phyloP scores from a whole-genome alignment of 2,329 filamentous ascomycete genomes.

The Botryotinia globosa region DNA sequence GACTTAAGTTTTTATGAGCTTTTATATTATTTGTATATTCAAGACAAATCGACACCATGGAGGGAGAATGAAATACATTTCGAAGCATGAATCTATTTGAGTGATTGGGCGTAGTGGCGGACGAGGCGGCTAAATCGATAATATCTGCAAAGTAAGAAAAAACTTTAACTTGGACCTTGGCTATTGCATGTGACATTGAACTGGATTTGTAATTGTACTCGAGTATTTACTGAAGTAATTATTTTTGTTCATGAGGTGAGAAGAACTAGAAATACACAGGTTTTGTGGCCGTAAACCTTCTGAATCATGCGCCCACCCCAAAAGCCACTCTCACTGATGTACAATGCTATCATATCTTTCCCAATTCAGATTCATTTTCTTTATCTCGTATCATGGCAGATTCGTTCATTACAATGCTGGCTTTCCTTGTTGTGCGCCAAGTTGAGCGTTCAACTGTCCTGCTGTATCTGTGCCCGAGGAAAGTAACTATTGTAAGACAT shows the following conservation, averaged over 20 bases:
- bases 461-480: conserved; percentile 28
- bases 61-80: neutral
- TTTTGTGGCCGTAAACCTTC: conserved; percentile 27
- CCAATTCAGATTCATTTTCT: conserved; percentile 20
- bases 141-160: neutral
- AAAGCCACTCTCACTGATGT: conserved; percentile 30
- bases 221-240: conserved; percentile 11
- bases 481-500: conserved; percentile 29
- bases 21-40: neutral
- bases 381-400: conserved; percentile 15
- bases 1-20: neutral
- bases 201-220: conserved; percentile 6
- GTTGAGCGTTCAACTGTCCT: conserved; percentile 32
- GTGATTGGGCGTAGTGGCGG: neutral
- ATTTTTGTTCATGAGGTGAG: conserved; percentile 35
- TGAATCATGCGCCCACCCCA: conserved; percentile 28
- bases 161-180: conserved; percentile 7
- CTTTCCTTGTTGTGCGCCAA: conserved; percentile 33
- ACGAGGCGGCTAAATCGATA: conserved; percentile 15
- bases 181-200: conserved; percentile 6
- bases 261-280: conserved; percentile 38
- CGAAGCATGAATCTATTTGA: neutral
- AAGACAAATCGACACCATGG: neutral
- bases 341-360: conserved; percentile 31
- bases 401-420: conserved; percentile 36